phyloP scores from a whole-genome alignment of 495 filamentous ascomycete genomes.

The Hypomontagnella monticulosa region DNA sequence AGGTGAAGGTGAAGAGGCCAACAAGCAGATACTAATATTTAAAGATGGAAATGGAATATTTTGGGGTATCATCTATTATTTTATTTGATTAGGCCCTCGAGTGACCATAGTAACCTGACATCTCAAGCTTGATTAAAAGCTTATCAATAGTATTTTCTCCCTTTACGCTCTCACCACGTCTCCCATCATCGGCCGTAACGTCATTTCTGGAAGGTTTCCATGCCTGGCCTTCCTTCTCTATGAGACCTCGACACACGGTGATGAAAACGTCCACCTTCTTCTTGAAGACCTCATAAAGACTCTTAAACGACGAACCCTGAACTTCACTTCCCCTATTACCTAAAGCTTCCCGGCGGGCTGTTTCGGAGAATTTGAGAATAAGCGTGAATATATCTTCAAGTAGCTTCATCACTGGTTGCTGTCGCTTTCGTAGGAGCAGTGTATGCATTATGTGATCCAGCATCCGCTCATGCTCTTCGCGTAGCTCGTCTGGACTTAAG shows the following conservation, averaged over 20 bases:
- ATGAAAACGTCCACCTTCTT: slow-evolving; percentile 76
- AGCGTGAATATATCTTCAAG: slow-evolving; percentile 80
- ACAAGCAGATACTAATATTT: too few species aligned
- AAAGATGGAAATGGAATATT: not conserved
- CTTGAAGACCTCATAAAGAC: slow-evolving; percentile 68
- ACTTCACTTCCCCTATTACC: slow-evolving; percentile 44
- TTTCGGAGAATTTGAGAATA: slow-evolving; percentile 72
- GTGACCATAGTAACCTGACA: slow-evolving; percentile 65
- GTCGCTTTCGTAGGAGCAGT: slow-evolving; percentile 74
- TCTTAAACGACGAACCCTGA: slow-evolving; percentile 55
- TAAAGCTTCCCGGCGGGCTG: slow-evolving; percentile 33
- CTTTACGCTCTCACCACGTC: slow-evolving; percentile 38
- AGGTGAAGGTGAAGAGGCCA: too few species aligned
- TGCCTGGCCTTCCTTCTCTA: slow-evolving; percentile 67
- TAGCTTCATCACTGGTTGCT: slow-evolving; percentile 74
- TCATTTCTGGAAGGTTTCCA: slow-evolving; percentile 55
- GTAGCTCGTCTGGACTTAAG: slow-evolving; percentile 70
- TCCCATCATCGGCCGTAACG: slow-evolving; percentile 39
- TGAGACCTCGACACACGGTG: slow-evolving; percentile 67
- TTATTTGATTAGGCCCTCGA: slow-evolving; percentile 27
- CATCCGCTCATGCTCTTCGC: slow-evolving; percentile 76
- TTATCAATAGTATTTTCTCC: slow-evolving; percentile 61
- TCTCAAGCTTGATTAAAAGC: slow-evolving; percentile 67
- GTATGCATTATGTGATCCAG: slow-evolving; percentile 82
- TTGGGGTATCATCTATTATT: slow-evolving; percentile 38